A percentile compares a stretch with the other conserved stretches of the same genome.
These are phyloP conservation scores for Alnus glutinosa DNA, from an alignment of 306 rosid genomes.

Conservation along the genomic window DNA sequence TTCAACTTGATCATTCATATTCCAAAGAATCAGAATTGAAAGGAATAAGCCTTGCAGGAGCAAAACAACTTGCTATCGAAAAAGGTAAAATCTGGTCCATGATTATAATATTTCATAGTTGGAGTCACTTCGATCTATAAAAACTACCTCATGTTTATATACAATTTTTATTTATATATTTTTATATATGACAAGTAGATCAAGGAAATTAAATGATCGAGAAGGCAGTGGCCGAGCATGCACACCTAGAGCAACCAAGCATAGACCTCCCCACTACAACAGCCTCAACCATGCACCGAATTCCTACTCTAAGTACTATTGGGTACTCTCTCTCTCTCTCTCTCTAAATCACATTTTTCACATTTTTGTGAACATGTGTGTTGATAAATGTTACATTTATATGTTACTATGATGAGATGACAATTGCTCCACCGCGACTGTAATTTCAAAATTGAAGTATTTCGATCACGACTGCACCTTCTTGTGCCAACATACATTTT, in stretches of 20 bases:
- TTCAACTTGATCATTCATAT: too few relatives aligned
- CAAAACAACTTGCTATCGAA: constrained; percentile 61
- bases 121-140: background rate
- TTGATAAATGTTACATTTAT: too few relatives aligned
- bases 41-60: constrained; percentile 67
- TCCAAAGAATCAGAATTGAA: constrained; percentile 24
- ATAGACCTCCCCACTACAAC: constrained; percentile 36
- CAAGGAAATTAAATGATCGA: constrained; percentile 41
- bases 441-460: too few relatives aligned
- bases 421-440: too few relatives aligned
- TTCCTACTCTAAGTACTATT: constrained; percentile 44
- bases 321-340: constrained; percentile 40
- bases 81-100: constrained; percentile 47
- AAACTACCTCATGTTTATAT: background rate
- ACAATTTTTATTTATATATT: background rate
- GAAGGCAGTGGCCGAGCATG: constrained; percentile 32
- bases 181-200: constrained; percentile 37
- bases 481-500: too few relatives aligned
- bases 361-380: too few relatives aligned
- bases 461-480: too few relatives aligned
- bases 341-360: constrained; percentile 10
- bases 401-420: too few relatives aligned
- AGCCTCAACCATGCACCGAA: constrained; percentile 18
- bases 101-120: background rate
- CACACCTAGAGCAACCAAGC: constrained; percentile 31